Conservation (phyloP, 1,139 yeast species). For the Kodamaea plutei region DNA sequence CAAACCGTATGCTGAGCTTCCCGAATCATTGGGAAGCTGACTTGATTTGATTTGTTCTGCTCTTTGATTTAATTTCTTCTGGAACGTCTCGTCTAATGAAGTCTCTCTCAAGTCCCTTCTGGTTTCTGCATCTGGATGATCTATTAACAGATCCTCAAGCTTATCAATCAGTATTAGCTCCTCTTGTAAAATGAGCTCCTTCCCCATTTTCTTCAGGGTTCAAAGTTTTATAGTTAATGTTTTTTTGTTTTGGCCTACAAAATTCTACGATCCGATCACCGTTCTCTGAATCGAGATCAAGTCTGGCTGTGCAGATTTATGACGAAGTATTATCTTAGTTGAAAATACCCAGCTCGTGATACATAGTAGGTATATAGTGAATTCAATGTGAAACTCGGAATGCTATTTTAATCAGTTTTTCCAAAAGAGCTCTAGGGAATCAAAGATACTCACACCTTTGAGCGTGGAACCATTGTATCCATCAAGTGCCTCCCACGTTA, state of each 20-base stretch:
- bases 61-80: slow-evolving; percentile 40
- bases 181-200: no score
- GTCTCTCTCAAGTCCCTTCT: slow-evolving; percentile 27
- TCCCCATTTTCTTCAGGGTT: slow-evolving; percentile 14
- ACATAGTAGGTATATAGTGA: no score
- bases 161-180: slow-evolving; percentile 41
- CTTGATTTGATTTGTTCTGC: slow-evolving; percentile 37
- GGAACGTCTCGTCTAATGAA: slow-evolving; percentile 42
- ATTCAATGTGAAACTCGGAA: no score
- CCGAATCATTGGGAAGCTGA: no score
- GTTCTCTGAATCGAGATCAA: no score
- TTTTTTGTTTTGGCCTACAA: neutral
- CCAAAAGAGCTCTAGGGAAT: slow-evolving; percentile 36
- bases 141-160: slow-evolving; percentile 45
- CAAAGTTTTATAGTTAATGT: neutral
- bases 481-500: slow-evolving; percentile 61
- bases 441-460: slow-evolving; percentile 54
- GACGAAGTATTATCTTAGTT: no score
- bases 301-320: no score
- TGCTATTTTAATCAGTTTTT: slow-evolving; percentile 10
- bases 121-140: slow-evolving; percentile 43
- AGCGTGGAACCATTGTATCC: slow-evolving; percentile 61
- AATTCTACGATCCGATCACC: no score
- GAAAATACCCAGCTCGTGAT: no score
- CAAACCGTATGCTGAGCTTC: slow-evolving; percentile 1